Evolutionary conservation across 305 asterid species (phyloP).

Genomic region (Solanum hybrid): DNA sequence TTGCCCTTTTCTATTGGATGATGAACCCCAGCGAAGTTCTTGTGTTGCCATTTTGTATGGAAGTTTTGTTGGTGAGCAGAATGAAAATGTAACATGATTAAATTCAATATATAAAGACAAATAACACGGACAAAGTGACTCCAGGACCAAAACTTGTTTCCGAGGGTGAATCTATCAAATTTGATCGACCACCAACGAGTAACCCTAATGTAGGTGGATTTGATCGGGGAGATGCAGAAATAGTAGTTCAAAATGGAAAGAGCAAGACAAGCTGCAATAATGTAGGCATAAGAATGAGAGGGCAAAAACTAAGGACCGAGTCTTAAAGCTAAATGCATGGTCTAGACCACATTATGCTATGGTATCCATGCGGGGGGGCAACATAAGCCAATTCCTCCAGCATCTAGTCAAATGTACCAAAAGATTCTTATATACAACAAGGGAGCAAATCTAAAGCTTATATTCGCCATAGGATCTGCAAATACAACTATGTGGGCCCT

Average conservation of each 20-base stretch:
- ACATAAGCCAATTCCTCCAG: neutral
- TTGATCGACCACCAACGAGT: neutral
- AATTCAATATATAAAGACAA: neutral
- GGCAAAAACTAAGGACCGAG: neutral
- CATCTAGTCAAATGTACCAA: neutral
- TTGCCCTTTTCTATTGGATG: neutral
- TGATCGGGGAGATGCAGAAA: neutral
- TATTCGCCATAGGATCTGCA: neutral
- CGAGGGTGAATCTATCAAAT: neutral
- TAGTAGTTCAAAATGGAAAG: neutral
- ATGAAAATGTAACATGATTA: neutral
- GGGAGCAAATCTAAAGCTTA: neutral
- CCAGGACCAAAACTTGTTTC: neutral
- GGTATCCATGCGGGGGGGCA: neutral
- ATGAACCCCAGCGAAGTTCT: neutral
- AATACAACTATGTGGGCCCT: neutral
- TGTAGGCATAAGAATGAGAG: neutral
- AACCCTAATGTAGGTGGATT: neutral
- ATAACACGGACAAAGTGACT: neutral
- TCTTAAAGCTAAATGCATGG: neutral
- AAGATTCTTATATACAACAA: neutral
- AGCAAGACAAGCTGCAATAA: neutral
- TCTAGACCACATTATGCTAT: neutral
- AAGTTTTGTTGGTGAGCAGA: neutral
- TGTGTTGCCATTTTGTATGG: neutral